phyloP scores from a whole-genome alignment of 768 basidiomycete genomes.

The Coprinopsis sp. region DNA sequence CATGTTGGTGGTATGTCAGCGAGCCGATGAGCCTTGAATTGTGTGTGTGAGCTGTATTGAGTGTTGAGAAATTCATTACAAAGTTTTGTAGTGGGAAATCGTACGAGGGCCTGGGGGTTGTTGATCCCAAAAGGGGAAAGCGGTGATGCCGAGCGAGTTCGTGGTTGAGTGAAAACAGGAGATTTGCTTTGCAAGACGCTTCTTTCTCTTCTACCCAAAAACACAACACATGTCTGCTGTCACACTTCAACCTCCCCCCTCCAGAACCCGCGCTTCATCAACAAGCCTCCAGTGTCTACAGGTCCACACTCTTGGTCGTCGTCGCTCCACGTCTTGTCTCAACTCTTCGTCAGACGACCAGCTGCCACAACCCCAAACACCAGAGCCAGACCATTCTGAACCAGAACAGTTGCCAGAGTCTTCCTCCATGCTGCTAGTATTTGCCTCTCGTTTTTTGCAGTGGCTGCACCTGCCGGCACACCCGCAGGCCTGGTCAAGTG shows the following conservation, averaged over 20 bases:
- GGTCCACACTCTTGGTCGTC: slow-evolving; percentile 48
- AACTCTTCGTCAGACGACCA: slow-evolving; percentile 22
- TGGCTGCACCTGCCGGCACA: slow-evolving; percentile 46
- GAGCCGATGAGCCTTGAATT: too few species aligned
- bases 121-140: neutral
- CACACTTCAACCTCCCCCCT: slow-evolving; percentile 32
- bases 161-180: too few species aligned
- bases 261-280: slow-evolving; percentile 55
- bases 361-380: slow-evolving; percentile 9
- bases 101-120: too few species aligned
- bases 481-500: slow-evolving; percentile 33
- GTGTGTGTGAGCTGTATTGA: too few species aligned
- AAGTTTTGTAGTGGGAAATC: too few species aligned
- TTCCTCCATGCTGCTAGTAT: slow-evolving; percentile 47
- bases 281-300: slow-evolving; percentile 51
- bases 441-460: slow-evolving; percentile 48
- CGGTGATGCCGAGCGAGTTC: slow-evolving; percentile 2
- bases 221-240: slow-evolving; percentile 10
- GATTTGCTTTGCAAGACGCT: too few species aligned
- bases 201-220: too few species aligned
- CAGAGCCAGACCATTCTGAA: slow-evolving; percentile 2
- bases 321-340: slow-evolving; percentile 48
- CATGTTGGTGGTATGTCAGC: too few species aligned
- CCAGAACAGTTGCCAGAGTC: slow-evolving; percentile 13
- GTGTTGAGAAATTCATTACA: too few species aligned